Conservation (phyloP, 768 basidiomycete genomes). For the Amanita jacksonii region DNA sequence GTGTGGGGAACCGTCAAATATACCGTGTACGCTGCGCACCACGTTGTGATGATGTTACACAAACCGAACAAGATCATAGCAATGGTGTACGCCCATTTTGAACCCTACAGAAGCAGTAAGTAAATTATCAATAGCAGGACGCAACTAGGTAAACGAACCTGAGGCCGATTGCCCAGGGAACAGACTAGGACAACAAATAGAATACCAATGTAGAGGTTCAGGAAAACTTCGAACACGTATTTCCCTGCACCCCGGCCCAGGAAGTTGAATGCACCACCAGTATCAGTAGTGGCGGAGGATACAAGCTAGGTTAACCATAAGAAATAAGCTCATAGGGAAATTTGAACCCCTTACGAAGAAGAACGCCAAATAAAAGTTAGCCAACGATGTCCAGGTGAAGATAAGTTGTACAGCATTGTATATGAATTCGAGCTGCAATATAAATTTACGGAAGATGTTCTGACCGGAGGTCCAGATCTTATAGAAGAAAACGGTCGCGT, state of each 20-base stretch:
- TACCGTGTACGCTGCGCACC: slow-evolving; percentile 88
- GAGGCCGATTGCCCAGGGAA: slow-evolving; percentile 88
- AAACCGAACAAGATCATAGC: slow-evolving; percentile 74
- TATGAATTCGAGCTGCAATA: slow-evolving; percentile 76
- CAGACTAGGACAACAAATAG: slow-evolving; percentile 78
- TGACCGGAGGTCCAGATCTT: slow-evolving; percentile 92
- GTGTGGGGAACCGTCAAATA: slow-evolving; percentile 76
- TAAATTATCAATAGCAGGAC: slow-evolving; percentile 1
- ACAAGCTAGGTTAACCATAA: slow-evolving; percentile 45
- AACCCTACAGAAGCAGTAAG: slow-evolving; percentile 39
- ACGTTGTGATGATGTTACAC: slow-evolving; percentile 70
- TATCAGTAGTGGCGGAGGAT: slow-evolving; percentile 59
- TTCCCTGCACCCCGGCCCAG: slow-evolving; percentile 62
- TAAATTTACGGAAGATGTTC: slow-evolving; percentile 72
- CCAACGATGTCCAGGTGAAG: slow-evolving; percentile 91
- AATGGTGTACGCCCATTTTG: slow-evolving; percentile 74
- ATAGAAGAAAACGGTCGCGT: slow-evolving; percentile 83
- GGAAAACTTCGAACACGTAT: slow-evolving; percentile 70
- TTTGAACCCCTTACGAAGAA: slow-evolving; percentile 66
- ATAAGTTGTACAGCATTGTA: slow-evolving; percentile 85
- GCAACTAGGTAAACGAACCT: slow-evolving; percentile 21
- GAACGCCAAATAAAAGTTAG: slow-evolving; percentile 91
- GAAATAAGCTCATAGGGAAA: not conserved
- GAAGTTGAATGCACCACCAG: slow-evolving; percentile 72
- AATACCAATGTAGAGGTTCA: slow-evolving; percentile 73